Base-by-base conservation (phyloP, 2,329 filamentous ascomycete species). In the Sporothrix brasiliensis region DNA sequence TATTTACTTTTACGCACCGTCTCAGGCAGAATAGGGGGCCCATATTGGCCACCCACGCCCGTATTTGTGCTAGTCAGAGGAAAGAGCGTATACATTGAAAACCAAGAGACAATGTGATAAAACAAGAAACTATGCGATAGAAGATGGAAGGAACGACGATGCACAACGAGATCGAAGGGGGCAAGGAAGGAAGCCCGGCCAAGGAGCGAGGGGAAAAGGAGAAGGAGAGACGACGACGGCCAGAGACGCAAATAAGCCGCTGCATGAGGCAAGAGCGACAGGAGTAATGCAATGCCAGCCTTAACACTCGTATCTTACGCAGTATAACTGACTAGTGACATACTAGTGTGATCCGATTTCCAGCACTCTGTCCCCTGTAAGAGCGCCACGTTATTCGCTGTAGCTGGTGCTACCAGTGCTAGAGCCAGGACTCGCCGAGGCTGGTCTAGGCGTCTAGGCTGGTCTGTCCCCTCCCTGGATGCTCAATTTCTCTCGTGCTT, bases 151-250 rank as follows among this genome's bases (percentile, higher is more conserved):
- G 44, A 34, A 50, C 53, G 27, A 56, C 53, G 52, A 54, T n/a
- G 52, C 52, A 14, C 52, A 53, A 24, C 13, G 58, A 47, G n/a
- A 19, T 49, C 44, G 41, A 65, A 53, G 47, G 30, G 63, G 49
- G 24, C 16, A 65, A 50, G 41, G 24, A 66, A 65, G 44, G 60
- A 34, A 6, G 41, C 41, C 60, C 34, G 34, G 34, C 56, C 34
- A 44, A 65, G 21, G 60, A 65, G 60, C 60, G 60, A 65, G 69
- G 70, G 60, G 70, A 54, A 53, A 67, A 63, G 58, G 39, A 50
- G 65, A 67, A 63, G 58, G 39, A 50, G 65, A 54, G 50, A 67
- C 65, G 47, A 39, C 65, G 65, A 67, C 30, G 65, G 47, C 30
- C 65, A 66, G 44, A 47, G 61, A 50, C 58, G 58, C 58, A 63